A percentile compares a stretch with the other conserved stretches of the same genome.
Evolutionary conservation across 352 stramenopile genomes (phyloP).

Genomic region (Globisporangium irregulare): DNA sequence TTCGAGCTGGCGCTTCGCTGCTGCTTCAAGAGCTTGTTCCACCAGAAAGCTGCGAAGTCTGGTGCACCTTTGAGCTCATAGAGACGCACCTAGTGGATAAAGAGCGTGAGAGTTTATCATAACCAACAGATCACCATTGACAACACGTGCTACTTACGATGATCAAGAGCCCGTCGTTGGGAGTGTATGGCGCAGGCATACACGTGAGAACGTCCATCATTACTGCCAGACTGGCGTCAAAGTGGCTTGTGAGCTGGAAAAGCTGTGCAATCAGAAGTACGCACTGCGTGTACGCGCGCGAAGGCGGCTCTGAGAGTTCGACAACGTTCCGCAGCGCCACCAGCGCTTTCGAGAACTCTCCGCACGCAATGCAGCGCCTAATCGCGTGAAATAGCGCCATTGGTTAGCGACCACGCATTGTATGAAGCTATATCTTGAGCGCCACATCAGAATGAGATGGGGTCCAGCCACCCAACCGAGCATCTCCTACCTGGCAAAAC

Average conservation of each 20-base stretch:
- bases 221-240: conserved; percentile 30
- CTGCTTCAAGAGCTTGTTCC: conserved; percentile 26
- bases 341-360: conserved; percentile 41
- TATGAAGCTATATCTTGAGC: not conserved
- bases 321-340: conserved; percentile 41
- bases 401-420: too few relatives aligned
- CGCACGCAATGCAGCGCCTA: conserved; percentile 43
- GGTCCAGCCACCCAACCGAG: too few relatives aligned
- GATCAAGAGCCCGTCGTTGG: conserved; percentile 34
- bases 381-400: not conserved
- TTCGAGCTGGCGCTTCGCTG: not conserved
- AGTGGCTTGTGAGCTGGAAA: conserved; percentile 25
- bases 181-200: conserved; percentile 48
- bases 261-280: conserved; percentile 45
- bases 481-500: conserved; percentile 23
- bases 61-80: conserved; percentile 30
- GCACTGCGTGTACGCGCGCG: conserved; percentile 25
- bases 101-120: not conserved
- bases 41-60: conserved; percentile 31
- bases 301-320: conserved; percentile 30
- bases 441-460: too few relatives aligned
- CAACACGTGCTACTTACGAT: conserved; percentile 29
- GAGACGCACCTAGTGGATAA: conserved; percentile 23
- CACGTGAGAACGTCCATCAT: conserved; percentile 39
- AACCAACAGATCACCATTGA: not conserved